These are phyloP conservation scores for Hapsidospora chrysogenum DNA, from an alignment of 495 filamentous ascomycete genomes.

Conservation along the genomic window DNA sequence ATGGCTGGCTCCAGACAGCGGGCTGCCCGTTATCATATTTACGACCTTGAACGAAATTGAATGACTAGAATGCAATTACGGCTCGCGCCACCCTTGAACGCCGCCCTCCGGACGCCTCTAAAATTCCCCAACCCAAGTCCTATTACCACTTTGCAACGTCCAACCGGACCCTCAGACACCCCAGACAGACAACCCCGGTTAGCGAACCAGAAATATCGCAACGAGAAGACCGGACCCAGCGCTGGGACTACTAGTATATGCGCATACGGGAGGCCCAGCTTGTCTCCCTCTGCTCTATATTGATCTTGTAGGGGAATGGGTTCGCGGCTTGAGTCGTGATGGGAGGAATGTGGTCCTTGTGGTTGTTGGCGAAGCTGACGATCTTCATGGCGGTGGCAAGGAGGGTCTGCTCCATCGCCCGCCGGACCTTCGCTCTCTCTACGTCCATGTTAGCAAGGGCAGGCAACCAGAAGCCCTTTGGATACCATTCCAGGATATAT, in stretches of 20 bases:
- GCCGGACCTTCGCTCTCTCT: conserved; percentile 78
- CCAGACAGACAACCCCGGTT: conserved; percentile 3
- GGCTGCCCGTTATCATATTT: too few species aligned
- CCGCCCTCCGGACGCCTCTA: too few species aligned
- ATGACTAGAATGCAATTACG: too few species aligned
- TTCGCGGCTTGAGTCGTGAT: conserved; percentile 87
- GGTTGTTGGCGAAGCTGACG: conserved; percentile 61
- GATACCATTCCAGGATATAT: too few species aligned
- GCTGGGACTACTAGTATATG: conserved; percentile 46
- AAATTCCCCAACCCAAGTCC: too few species aligned
- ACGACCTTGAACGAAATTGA: too few species aligned
- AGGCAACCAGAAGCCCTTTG: neutral
- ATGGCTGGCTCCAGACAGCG: too few species aligned
- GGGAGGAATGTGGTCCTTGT: conserved; percentile 94
- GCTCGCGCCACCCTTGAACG: too few species aligned
- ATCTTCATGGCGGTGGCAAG: conserved; percentile 79
- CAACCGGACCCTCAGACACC: too few species aligned
- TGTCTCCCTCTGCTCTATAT: conserved; percentile 54
- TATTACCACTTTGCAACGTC: too few species aligned
- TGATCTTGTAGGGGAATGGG: conserved; percentile 87
- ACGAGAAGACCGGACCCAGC: too few species aligned
- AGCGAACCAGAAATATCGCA: too few species aligned
- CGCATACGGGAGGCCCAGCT: conserved; percentile 70
- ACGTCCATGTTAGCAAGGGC: neutral
- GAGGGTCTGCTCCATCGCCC: conserved; percentile 73